Percentiles rank a stretch among this genome's conserved stretches.
Conservation (phyloP, 2,329 filamentous ascomycete species). For the Arthrobotrys sphaeroides region DNA sequence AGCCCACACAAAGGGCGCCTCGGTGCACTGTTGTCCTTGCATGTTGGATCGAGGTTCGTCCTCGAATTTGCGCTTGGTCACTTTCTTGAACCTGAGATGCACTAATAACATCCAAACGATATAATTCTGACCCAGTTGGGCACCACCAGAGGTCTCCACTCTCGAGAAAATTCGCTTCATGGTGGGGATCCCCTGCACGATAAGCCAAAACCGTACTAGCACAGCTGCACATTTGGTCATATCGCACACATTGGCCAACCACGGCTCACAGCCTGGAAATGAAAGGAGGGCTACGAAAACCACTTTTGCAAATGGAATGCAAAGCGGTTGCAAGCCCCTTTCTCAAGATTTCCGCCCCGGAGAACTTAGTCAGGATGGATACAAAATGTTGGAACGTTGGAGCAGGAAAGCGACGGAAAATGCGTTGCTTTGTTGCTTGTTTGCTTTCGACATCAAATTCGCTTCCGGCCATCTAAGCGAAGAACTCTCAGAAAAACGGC, state of each 20-base stretch:
- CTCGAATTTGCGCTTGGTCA: slow-evolving; percentile 53
- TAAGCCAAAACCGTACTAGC: slow-evolving; percentile 54
- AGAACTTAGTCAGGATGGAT: no score
- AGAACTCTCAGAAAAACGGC: slow-evolving; percentile 6
- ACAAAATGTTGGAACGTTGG: neutral
- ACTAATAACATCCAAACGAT: slow-evolving; percentile 23
- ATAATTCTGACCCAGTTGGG: slow-evolving; percentile 16
- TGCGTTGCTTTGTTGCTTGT: slow-evolving; percentile 12
- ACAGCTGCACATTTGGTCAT: slow-evolving; percentile 53
- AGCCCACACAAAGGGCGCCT: slow-evolving; percentile 13
- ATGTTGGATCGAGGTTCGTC: slow-evolving; percentile 27
- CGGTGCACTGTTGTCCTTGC: slow-evolving; percentile 43
- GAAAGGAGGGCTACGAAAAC: slow-evolving; percentile 49
- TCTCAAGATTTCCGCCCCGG: neutral
- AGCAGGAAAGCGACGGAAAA: neutral
- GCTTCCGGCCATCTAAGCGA: slow-evolving; percentile 53
- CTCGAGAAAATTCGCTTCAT: slow-evolving; percentile 23
- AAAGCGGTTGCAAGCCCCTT: slow-evolving; percentile 26
- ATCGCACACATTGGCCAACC: slow-evolving; percentile 48
- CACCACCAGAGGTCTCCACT: slow-evolving; percentile 38
- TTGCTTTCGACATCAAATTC: slow-evolving; percentile 26
- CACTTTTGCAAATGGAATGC: slow-evolving; percentile 38
- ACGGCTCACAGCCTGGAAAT: slow-evolving; percentile 33
- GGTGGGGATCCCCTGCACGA: slow-evolving; percentile 49
- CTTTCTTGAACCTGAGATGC: slow-evolving; percentile 10